Evolutionary conservation across 108 stramenopile genomes (phyloP).

Genomic region (Pinguiococcus pyrenoidosus): DNA sequence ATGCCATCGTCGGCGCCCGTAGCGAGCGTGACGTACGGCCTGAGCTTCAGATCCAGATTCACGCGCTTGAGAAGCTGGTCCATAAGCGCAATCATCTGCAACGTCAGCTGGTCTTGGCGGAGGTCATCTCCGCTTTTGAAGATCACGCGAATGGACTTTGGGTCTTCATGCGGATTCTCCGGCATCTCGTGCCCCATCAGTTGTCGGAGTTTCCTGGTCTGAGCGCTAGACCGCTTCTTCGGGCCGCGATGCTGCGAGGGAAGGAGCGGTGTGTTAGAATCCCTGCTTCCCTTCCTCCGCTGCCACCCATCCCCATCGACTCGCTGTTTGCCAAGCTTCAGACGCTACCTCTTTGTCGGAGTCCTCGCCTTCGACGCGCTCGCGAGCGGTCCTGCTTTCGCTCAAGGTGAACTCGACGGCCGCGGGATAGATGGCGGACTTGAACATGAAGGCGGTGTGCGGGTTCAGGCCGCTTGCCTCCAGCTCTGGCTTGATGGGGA

Average conservation of each 20-base stretch:
- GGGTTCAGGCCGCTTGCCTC: constrained; percentile 36
- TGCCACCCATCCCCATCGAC: too few relatives aligned
- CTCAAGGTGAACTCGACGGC: constrained; percentile 59
- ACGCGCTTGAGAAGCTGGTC: constrained; percentile 84
- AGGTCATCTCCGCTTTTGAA: constrained; percentile 98
- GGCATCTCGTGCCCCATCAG: too few relatives aligned
- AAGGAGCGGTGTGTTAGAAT: too few relatives aligned
- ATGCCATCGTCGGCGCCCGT: constrained; percentile 70
- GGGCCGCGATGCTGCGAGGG: too few relatives aligned
- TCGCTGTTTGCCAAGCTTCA: too few relatives aligned
- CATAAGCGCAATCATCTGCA: constrained; percentile 90
- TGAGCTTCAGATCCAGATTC: constrained; percentile 77
- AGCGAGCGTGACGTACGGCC: constrained; percentile 64
- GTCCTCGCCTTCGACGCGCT: too few relatives aligned
- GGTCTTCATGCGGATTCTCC: too few relatives aligned
- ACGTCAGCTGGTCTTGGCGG: constrained; percentile 95
- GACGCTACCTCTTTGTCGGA: too few relatives aligned
- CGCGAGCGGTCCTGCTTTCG: too few relatives aligned
- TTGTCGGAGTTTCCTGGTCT: too few relatives aligned
- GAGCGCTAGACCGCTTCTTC: too few relatives aligned
- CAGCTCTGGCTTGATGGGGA: constrained; percentile 75
- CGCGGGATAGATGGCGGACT: constrained; percentile 86
- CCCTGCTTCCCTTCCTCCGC: too few relatives aligned
- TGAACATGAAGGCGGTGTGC: constrained; percentile 61
- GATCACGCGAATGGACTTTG: constrained; percentile 68